Evolutionary conservation across 179 eudicot genomes (phyloP).

Genomic region (Spergularia azorica): DNA sequence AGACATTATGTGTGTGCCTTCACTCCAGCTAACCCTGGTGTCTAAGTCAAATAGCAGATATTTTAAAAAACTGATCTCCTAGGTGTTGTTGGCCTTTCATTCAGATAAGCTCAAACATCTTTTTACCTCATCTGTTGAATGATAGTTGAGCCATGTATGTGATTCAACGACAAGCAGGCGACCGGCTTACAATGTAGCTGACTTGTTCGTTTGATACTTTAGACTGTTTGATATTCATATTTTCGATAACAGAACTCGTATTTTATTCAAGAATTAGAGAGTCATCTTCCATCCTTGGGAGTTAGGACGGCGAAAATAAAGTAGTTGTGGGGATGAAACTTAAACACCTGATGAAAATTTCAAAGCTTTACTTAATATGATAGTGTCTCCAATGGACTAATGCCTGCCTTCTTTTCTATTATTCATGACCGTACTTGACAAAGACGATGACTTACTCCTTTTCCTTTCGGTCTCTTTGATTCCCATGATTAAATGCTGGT

Average conservation of each 20-base stretch:
- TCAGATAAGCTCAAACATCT: not conserved
- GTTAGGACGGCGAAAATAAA: slow-evolving; percentile 28
- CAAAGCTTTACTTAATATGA: slow-evolving; percentile 10
- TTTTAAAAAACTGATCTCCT: not conserved
- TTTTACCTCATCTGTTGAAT: not conserved
- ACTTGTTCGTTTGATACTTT: not conserved
- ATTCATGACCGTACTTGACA: slow-evolving; percentile 8
- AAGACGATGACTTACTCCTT: slow-evolving; percentile 10
- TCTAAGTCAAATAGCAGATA: slow-evolving; percentile 15
- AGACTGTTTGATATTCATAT: not conserved
- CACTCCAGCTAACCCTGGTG: slow-evolving; percentile 14
- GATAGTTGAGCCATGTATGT: not conserved
- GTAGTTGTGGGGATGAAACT: slow-evolving; percentile 42
- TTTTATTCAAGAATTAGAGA: not conserved
- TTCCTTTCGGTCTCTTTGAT: not conserved
- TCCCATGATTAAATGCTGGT: not conserved
- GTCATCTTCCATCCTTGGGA: not conserved
- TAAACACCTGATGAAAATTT: slow-evolving; percentile 26
- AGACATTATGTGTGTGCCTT: slow-evolving; percentile 24
- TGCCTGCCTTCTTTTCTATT: not conserved
- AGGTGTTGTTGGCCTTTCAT: slow-evolving; percentile 11
- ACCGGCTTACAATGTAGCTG: slow-evolving; percentile 9
- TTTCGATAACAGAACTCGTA: not conserved
- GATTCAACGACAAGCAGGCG: not conserved
- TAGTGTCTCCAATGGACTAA: not conserved